Percentiles rank a stretch among this genome's conserved stretches.
phyloP scores from a whole-genome alignment of 1,284 basidiomycete genomes.

The Apiotrichum akiyoshidainum region DNA sequence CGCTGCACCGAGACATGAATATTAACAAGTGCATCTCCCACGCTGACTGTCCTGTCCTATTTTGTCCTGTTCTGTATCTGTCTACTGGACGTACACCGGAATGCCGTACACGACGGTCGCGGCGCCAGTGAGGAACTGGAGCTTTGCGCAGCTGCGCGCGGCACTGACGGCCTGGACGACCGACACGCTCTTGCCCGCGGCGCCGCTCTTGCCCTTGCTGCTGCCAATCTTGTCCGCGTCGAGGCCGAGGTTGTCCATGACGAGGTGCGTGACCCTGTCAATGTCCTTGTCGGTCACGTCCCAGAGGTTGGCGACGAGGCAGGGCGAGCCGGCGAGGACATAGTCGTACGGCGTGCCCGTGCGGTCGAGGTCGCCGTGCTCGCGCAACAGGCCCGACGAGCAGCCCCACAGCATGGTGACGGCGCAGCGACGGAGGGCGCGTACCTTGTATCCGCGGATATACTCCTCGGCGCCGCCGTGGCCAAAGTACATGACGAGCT shows the following conservation, averaged over 20 bases:
- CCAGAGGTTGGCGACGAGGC: constrained; percentile 92
- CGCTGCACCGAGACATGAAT: no score
- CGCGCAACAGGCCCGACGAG: constrained; percentile 81
- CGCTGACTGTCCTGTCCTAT: no score
- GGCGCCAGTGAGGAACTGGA: constrained; percentile 93
- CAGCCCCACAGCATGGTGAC: constrained; percentile 98
- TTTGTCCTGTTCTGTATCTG: no score
- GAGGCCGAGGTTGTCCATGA: constrained; percentile 72
- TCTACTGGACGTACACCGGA: constrained; percentile 53
- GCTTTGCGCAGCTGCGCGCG: constrained; percentile 75
- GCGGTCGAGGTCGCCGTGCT: constrained; percentile 90
- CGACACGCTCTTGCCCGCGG: constrained; percentile 29
- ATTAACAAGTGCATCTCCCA: no score
- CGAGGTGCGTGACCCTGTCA: constrained; percentile 81
- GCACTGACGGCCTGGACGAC: constrained; percentile 75
- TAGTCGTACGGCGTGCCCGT: constrained; percentile 90
- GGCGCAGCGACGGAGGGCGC: constrained; percentile 76
- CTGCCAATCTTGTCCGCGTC: constrained; percentile 30
- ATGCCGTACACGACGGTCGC: constrained; percentile 93
- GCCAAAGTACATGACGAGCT: constrained; percentile 94
- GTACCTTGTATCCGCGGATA: constrained; percentile 76
- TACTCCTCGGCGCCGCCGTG: constrained; percentile 97
- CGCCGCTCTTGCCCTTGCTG: constrained; percentile 39
- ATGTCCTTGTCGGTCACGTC: constrained; percentile 98
- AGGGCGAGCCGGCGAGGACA: constrained; percentile 91